A percentile compares a stretch with the other conserved stretches of the same genome.
These are phyloP conservation scores for Lentinula raphanica DNA, from an alignment of 768 basidiomycete species.

Conservation along the genomic window DNA sequence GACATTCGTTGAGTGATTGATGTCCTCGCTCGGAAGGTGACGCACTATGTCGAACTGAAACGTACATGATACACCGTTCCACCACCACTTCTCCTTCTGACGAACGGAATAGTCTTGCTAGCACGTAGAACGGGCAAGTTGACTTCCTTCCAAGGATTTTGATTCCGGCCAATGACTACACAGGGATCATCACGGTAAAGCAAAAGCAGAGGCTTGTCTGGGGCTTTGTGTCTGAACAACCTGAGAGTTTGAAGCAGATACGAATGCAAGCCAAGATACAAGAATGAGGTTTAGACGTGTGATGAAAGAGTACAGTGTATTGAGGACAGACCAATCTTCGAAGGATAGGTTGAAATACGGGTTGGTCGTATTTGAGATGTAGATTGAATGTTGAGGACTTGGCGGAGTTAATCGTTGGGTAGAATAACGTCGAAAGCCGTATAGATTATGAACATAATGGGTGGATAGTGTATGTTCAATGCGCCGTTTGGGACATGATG, in stretches of 20 bases:
- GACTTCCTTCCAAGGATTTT: conserved; percentile 98
- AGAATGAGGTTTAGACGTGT: background rate
- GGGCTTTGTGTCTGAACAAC: conserved; percentile 19
- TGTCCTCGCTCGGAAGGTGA: too few relatives aligned
- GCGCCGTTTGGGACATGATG: background rate
- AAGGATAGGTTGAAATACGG: conserved; percentile 88
- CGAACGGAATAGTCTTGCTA: conserved; percentile 58
- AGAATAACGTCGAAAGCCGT: background rate
- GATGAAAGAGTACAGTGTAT: background rate
- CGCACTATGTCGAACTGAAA: conserved; percentile 5
- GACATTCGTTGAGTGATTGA: too few relatives aligned
- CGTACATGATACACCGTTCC: conserved; percentile 95
- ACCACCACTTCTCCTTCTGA: conserved; percentile 86
- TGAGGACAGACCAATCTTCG: conserved; percentile 65
- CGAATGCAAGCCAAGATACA: background rate
- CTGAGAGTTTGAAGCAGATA: conserved; percentile 12
- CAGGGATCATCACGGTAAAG: conserved; percentile 86
- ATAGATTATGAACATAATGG: background rate
- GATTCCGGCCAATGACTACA: conserved; percentile 91
- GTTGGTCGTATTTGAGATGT: conserved; percentile 70
- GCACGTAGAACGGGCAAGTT: conserved; percentile 57
- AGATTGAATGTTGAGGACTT: conserved; percentile 47
- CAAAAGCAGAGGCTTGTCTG: conserved; percentile 67
- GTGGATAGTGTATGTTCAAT: background rate
- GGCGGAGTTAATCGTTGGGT: background rate